Evolutionary conservation across 371 early-diverging fungal species (phyloP).

Genomic region (Actinomucor elegans): DNA sequence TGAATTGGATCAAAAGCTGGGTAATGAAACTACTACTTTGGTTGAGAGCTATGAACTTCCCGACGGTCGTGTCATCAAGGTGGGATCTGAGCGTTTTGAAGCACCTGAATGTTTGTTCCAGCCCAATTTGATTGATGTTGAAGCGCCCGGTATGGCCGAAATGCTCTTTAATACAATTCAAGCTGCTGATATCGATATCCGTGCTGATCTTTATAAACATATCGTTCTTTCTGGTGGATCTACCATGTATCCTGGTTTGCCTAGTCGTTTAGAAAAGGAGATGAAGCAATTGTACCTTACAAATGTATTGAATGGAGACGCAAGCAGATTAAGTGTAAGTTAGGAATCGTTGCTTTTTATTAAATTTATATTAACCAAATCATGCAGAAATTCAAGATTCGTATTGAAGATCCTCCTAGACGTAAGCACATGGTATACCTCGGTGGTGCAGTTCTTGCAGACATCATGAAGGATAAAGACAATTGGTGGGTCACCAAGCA

Average conservation of each 20-base stretch:
- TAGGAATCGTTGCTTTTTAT: neutral
- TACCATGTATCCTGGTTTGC: constrained; percentile 97
- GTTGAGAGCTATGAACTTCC: constrained; percentile 97
- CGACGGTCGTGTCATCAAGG: constrained; percentile 97
- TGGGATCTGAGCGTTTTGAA: constrained; percentile 96
- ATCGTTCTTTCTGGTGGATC: constrained; percentile 97
- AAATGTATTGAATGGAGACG: constrained; percentile 85
- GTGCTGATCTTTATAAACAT: constrained; percentile 93
- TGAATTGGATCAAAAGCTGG: constrained; percentile 90
- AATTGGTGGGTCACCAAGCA: constrained; percentile 91
- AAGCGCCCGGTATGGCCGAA: constrained; percentile 93
- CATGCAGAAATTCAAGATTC: constrained; percentile 91
- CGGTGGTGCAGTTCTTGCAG: constrained; percentile 97
- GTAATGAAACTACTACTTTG: constrained; percentile 94
- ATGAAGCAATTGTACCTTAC: constrained; percentile 94
- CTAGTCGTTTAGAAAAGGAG: constrained; percentile 95
- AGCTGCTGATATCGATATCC: constrained; percentile 90
- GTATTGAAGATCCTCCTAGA: constrained; percentile 96
- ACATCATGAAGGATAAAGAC: constrained; percentile 92
- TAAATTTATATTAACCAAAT: neutral
- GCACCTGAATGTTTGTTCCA: constrained; percentile 98
- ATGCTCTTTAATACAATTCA: constrained; percentile 91
- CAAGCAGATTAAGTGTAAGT: constrained; percentile 76
- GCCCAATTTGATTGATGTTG: constrained; percentile 93
- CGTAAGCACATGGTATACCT: constrained; percentile 98